Conservation (phyloP, 148 eudicot genomes). For the Selenicereus undatus region DNA sequence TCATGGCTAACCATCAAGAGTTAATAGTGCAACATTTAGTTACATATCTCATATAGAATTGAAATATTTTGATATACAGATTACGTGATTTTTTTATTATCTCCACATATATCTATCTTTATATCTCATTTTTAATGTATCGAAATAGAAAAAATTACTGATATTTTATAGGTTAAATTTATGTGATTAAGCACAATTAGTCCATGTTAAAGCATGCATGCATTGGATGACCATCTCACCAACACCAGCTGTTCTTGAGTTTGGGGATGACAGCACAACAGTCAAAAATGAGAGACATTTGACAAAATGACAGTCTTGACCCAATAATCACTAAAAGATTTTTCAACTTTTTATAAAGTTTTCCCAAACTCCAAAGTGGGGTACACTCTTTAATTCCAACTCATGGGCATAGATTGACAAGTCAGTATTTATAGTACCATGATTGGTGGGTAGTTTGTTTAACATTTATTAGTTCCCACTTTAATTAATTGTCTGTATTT, state of each 20-base stretch:
- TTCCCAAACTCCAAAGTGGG: not conserved
- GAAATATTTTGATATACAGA: too few relatives aligned
- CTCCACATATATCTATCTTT: too few relatives aligned
- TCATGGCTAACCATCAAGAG: too few relatives aligned
- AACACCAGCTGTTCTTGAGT: not conserved
- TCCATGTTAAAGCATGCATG: too few relatives aligned
- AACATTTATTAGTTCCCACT: not conserved
- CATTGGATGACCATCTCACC: too few relatives aligned
- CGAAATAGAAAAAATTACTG: too few relatives aligned
- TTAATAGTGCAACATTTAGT: too few relatives aligned
- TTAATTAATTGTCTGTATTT: not conserved
- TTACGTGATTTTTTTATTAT: too few relatives aligned
- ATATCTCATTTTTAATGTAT: too few relatives aligned
- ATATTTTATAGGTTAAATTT: too few relatives aligned
- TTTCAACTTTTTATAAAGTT: conserved; percentile 1
- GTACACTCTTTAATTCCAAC: not conserved
- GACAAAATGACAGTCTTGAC: not conserved
- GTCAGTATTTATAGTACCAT: not conserved
- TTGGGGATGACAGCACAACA: conserved; percentile 4
- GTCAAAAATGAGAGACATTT: conserved; percentile 7
- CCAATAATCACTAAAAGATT: not conserved
- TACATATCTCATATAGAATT: too few relatives aligned
- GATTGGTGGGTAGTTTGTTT: not conserved
- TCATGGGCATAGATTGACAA: not conserved
- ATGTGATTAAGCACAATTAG: too few relatives aligned